phyloP scores from a whole-genome alignment of 768 basidiomycete species.

The Trametes cinnabarina region DNA sequence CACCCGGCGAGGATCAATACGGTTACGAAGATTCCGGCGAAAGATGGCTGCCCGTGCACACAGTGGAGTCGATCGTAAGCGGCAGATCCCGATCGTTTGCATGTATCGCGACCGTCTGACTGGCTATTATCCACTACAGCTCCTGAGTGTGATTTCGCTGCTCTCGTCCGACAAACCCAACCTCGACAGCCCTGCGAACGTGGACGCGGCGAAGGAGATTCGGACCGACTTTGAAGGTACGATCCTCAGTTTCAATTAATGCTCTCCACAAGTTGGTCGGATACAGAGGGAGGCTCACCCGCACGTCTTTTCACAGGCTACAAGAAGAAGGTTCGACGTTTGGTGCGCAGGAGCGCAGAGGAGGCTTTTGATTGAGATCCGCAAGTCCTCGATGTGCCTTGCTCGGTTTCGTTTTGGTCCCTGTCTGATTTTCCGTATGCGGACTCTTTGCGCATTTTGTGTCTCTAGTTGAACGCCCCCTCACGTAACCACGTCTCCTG shows the following conservation, averaged over 20 bases:
- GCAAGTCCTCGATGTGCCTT: too few relatives aligned
- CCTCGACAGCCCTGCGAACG: slow-evolving; percentile 91
- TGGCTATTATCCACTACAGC: slow-evolving; percentile 44
- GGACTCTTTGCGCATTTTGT: slow-evolving; percentile 4
- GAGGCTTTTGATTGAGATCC: slow-evolving; percentile 71
- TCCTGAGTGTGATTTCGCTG: slow-evolving; percentile 94
- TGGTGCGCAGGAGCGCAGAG: slow-evolving; percentile 86
- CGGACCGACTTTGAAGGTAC: slow-evolving; percentile 60
- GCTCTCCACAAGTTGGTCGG: neutral
- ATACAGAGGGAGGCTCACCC: neutral
- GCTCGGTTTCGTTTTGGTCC: too few relatives aligned
- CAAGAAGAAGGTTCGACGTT: slow-evolving; percentile 92
- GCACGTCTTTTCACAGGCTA: slow-evolving; percentile 50
- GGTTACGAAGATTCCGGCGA: slow-evolving; percentile 97
- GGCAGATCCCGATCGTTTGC: neutral
- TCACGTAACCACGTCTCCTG: slow-evolving; percentile 3
- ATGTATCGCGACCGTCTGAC: slow-evolving; percentile 3
- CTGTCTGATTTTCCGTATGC: neutral
- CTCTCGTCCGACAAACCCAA: slow-evolving; percentile 90
- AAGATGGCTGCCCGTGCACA: slow-evolving; percentile 97
- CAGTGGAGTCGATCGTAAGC: slow-evolving; percentile 91
- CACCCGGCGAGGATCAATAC: slow-evolving; percentile 94
- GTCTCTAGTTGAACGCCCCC: slow-evolving; percentile 3
- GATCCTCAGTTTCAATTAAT: slow-evolving; percentile 16
- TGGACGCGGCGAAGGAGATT: slow-evolving; percentile 91